A percentile compares a stretch with the other conserved stretches of the same genome.
Evolutionary conservation across 345 rosid species (phyloP).

Genomic region (Lepidium aucheri): DNA sequence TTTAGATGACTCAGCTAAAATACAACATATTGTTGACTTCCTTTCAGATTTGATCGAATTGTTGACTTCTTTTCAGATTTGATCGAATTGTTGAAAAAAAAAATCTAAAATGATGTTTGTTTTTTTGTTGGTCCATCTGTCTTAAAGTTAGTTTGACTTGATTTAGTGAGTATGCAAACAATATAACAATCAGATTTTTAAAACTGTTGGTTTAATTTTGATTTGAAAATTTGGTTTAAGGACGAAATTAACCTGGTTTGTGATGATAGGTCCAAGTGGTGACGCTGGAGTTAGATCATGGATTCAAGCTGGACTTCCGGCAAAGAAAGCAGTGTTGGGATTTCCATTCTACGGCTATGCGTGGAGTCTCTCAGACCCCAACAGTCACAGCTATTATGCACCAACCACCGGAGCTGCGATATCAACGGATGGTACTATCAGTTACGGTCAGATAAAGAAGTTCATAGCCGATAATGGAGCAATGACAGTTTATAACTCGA

Average conservation of each 20-base stretch:
- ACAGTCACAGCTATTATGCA: conserved; percentile 38
- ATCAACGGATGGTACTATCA: conserved; percentile 19
- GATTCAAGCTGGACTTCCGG: conserved; percentile 38
- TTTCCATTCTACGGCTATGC: conserved; percentile 53
- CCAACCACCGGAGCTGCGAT: conserved; percentile 34
- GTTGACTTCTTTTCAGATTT: no score
- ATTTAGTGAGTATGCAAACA: no score
- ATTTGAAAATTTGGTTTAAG: neutral
- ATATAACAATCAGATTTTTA: no score
- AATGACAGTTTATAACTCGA: conserved; percentile 27
- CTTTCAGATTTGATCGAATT: no score
- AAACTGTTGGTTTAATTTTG: no score
- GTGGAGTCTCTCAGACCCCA: conserved; percentile 41
- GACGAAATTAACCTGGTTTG: neutral
- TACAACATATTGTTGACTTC: no score
- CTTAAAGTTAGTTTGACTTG: no score
- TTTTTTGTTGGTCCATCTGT: no score
- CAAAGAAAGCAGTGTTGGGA: conserved; percentile 41
- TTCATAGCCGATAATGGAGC: conserved; percentile 31
- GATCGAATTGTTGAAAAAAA: no score
- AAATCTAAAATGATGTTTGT: no score
- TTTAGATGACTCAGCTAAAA: no score
- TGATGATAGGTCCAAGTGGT: conserved; percentile 30
- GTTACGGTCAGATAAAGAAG: conserved; percentile 24
- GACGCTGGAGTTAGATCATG: conserved; percentile 46